Evolutionary conservation across 768 basidiomycete genomes (phyloP).

Genomic region (Coprinopsis cinerea): DNA sequence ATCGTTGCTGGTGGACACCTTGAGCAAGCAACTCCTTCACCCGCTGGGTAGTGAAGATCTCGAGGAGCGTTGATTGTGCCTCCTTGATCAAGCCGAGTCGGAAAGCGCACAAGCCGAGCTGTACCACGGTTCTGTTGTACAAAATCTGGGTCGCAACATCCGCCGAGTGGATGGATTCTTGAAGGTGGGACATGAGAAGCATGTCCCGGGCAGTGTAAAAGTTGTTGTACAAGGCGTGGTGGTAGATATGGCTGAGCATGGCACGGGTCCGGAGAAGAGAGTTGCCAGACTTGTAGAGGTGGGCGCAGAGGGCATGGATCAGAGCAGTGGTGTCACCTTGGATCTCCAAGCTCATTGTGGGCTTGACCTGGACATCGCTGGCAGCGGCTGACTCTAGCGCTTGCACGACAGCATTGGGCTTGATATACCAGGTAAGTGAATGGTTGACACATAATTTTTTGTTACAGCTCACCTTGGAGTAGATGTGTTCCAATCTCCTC

Average conservation of each 20-base stretch:
- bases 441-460: neutral
- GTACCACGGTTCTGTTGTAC: constrained; percentile 96
- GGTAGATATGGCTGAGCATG: constrained; percentile 96
- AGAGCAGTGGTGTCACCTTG: constrained; percentile 63
- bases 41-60: constrained; percentile 94
- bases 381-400: constrained; percentile 80
- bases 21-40: constrained; percentile 98
- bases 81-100: constrained; percentile 92
- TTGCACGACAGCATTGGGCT: constrained; percentile 92
- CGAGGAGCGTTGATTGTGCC: constrained; percentile 85
- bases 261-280: constrained; percentile 92
- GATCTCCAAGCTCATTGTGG: constrained; percentile 52
- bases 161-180: constrained; percentile 93
- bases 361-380: constrained; percentile 51
- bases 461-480: constrained; percentile 72
- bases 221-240: constrained; percentile 93
- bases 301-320: constrained; percentile 83
- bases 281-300: constrained; percentile 89
- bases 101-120: constrained; percentile 96
- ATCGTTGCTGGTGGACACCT: constrained; percentile 90
- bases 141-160: constrained; percentile 97
- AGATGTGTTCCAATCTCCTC: constrained; percentile 95
- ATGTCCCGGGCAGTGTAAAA: constrained; percentile 97
- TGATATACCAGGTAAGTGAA: constrained; percentile 9
- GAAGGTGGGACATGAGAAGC: constrained; percentile 97